Evolutionary conservation across 495 filamentous ascomycete genomes (phyloP), one percentile per base, ranked within the genome.

Genomic region (Daldinia concentrica): DNA sequence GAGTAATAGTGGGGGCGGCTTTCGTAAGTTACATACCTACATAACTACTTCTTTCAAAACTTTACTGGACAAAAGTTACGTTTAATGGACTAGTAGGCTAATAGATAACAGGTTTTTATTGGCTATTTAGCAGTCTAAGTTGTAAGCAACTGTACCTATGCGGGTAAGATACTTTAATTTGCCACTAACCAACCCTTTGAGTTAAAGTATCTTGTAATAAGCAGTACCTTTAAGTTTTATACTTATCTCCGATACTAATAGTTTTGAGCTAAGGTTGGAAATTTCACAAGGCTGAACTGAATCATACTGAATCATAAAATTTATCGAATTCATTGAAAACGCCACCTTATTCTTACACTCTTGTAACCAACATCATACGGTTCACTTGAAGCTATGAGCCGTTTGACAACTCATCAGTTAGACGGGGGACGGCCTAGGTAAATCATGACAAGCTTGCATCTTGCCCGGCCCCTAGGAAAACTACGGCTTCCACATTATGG

Each of bases 1-100:
- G 63, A 72, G 64, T 59, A 72, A 72, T 72, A 58, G 63, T 60
- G 69, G 69, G 65, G 66, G 59, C 66, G 24, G 32, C 24, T 70
- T n/a, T n/a, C n/a, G n/a, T n/a, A n/a, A n/a, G n/a, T n/a, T n/a
- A n/a, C n/a, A n/a, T n/a, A n/a, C n/a, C n/a, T n/a, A n/a, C n/a
- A n/a, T n/a, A n/a, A n/a, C n/a, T 56, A 29, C 26, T 54, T 26
- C 27, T 57, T 51, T 51, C 41, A 66, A 37, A 48, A 37, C 50
- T 65, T 6, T 61, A 55, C 5, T 56, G 22, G 15, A 3, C 17
- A 22, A 1, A 48, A 3, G n/a, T 19, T 19, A 9, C 8, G 7
- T 17, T 48, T 22, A 41, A 15, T n/a, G 37, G 36, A 39, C 36
- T 6, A n/a, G 27, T 29, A 29, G 27, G 27, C 27, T 29, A 29